phyloP scores from a whole-genome alignment of 768 basidiomycete genomes.

The Terana coerulea region DNA sequence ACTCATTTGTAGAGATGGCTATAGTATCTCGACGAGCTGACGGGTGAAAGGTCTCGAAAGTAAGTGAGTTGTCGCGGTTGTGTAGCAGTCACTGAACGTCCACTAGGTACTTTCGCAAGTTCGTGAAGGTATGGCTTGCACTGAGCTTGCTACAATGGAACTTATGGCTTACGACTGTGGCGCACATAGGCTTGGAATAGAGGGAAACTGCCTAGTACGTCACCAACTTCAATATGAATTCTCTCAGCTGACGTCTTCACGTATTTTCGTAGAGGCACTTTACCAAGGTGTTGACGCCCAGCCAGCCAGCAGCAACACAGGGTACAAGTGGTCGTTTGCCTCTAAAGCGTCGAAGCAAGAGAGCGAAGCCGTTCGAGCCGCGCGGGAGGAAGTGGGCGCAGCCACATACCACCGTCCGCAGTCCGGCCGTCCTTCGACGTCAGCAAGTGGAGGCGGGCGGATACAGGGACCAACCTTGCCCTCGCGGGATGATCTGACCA shows the following conservation, averaged over 20 bases:
- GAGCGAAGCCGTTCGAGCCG: constrained; percentile 49
- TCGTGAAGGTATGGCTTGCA: constrained; percentile 62
- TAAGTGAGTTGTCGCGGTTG: constrained; percentile 21
- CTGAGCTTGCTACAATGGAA: constrained; percentile 5
- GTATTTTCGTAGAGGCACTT: constrained; percentile 38
- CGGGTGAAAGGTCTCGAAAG: constrained; percentile 78
- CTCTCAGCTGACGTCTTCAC: neutral
- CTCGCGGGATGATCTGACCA: constrained; percentile 60
- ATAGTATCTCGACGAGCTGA: constrained; percentile 85
- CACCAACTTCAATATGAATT: neutral
- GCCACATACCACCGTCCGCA: constrained; percentile 34
- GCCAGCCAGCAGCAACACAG: constrained; percentile 66
- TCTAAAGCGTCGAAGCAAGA: constrained; percentile 61
- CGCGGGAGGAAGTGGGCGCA: constrained; percentile 54
- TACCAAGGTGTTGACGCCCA: constrained; percentile 60
- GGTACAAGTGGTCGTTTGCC: constrained; percentile 87
- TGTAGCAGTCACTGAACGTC: constrained; percentile 29
- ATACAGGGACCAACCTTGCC: constrained; percentile 69
- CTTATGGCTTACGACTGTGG: constrained; percentile 2
- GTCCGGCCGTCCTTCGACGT: constrained; percentile 12
- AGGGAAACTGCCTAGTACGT: constrained; percentile 65
- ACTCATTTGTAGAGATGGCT: neutral
- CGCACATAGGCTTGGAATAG: constrained; percentile 72
- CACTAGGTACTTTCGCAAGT: constrained; percentile 85
- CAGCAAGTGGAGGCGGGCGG: constrained; percentile 31